Evolutionary conservation across 371 early-diverging fungal genomes (phyloP).

Genomic region (Sporodiniella umbellata): DNA sequence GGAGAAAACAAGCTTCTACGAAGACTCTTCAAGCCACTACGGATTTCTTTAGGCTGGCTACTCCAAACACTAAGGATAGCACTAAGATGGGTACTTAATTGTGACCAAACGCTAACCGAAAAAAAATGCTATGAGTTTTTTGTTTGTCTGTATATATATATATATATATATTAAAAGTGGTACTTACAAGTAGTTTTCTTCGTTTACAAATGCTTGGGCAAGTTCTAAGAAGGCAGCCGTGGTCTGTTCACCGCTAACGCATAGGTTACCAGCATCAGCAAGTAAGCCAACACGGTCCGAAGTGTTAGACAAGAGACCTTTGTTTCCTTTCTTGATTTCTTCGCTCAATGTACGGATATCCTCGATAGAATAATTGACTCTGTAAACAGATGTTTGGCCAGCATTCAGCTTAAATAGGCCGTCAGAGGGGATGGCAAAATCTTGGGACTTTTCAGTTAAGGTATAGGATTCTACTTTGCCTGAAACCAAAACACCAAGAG

Average conservation of each 20-base stretch:
- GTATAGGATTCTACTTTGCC: conserved; percentile 29
- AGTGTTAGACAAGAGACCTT: conserved; percentile 49
- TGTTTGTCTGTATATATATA: too few species aligned
- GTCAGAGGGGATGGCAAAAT: conserved; percentile 35
- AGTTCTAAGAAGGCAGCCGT: conserved; percentile 56
- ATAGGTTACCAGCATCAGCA: conserved; percentile 61
- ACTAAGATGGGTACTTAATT: conserved; percentile 50
- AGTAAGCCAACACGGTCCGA: conserved; percentile 71
- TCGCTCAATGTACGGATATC: conserved; percentile 52
- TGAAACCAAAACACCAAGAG: conserved; percentile 49
- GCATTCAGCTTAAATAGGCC: conserved; percentile 58
- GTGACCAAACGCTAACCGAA: conserved; percentile 47
- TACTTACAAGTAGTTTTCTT: conserved; percentile 49
- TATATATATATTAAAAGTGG: neutral
- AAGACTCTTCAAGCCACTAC: conserved; percentile 45
- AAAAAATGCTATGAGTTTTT: too few species aligned
- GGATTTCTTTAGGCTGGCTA: conserved; percentile 45
- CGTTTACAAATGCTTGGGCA: conserved; percentile 44
- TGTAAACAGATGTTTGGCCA: conserved; percentile 59
- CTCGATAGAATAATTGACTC: conserved; percentile 67
- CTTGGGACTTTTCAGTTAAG: conserved; percentile 44
- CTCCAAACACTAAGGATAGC: conserved; percentile 52
- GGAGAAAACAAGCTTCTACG: conserved; percentile 56
- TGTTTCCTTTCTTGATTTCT: conserved; percentile 47
- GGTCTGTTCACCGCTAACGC: conserved; percentile 55